These are phyloP conservation scores for Kodamaea sagamina DNA, from an alignment of 805 yeast species.

Conservation along the genomic window DNA sequence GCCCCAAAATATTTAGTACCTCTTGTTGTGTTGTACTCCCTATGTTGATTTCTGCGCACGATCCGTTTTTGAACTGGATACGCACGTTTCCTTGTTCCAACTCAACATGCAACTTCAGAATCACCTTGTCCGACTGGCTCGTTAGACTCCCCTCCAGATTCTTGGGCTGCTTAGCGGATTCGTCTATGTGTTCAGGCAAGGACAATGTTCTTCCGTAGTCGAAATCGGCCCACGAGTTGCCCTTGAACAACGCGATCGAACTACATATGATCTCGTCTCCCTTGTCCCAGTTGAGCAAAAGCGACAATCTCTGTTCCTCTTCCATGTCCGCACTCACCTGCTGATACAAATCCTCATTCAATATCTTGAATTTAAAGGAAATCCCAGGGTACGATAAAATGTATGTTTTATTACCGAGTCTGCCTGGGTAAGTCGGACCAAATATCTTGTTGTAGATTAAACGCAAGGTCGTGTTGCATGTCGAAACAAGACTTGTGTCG, in stretches of 20 bases:
- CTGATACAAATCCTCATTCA: slow-evolving; percentile 20
- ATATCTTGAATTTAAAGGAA: slow-evolving; percentile 47
- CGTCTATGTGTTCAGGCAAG: background rate
- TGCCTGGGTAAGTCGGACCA: slow-evolving; percentile 66
- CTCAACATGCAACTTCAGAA: slow-evolving; percentile 19
- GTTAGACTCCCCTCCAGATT: background rate
- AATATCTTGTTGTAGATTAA: slow-evolving; percentile 55
- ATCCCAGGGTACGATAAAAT: slow-evolving; percentile 58
- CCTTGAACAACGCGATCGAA: slow-evolving; percentile 42
- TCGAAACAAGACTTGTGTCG: slow-evolving; percentile 7
- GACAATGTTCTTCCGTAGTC: slow-evolving; percentile 7
- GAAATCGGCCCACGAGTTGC: slow-evolving; percentile 32
- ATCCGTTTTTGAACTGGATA: slow-evolving; percentile 19
- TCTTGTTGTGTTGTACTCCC: slow-evolving; percentile 53
- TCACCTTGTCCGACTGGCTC: slow-evolving; percentile 5
- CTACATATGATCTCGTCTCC: slow-evolving; percentile 37
- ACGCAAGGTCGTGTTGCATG: slow-evolving; percentile 31
- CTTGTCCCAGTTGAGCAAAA: slow-evolving; percentile 34
- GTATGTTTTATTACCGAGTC: slow-evolving; percentile 33
- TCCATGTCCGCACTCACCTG: slow-evolving; percentile 16
- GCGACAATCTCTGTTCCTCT: slow-evolving; percentile 29
- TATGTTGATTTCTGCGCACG: slow-evolving; percentile 24
- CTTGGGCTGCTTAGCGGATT: background rate
- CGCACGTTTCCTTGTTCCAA: slow-evolving; percentile 24
- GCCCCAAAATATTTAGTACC: slow-evolving; percentile 49